Evolutionary conservation across 768 basidiomycete species (phyloP).

Genomic region (Serendipita vermifera): DNA sequence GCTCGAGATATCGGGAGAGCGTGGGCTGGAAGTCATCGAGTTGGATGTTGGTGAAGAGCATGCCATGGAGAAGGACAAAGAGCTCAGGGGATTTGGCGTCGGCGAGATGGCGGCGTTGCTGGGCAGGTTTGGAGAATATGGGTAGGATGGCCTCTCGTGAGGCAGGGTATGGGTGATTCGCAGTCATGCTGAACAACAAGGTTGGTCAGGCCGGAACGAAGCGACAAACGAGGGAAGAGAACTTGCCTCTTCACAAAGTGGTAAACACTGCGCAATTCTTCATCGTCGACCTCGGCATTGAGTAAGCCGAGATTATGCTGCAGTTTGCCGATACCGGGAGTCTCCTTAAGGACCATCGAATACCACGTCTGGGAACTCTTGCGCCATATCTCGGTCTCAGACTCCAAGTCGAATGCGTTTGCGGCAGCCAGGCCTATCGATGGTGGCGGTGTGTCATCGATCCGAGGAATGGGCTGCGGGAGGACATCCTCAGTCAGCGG

Average conservation of each 20-base stretch:
- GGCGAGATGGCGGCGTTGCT: constrained; percentile 57
- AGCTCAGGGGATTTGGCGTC: constrained; percentile 64
- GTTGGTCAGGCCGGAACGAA: constrained; percentile 3
- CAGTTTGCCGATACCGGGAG: constrained; percentile 86
- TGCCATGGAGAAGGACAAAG: constrained; percentile 87
- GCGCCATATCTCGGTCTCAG: constrained; percentile 87
- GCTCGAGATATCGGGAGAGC: constrained; percentile 75
- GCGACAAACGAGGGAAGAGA: constrained; percentile 9
- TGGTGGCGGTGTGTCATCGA: constrained; percentile 53
- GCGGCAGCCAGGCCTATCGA: constrained; percentile 82
- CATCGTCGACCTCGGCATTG: constrained; percentile 65
- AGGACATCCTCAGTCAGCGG: constrained; percentile 24
- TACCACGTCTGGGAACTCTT: constrained; percentile 89
- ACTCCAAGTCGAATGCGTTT: constrained; percentile 68
- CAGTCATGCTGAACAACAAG: constrained; percentile 55
- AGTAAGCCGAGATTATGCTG: constrained; percentile 90
- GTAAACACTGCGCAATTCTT: constrained; percentile 77
- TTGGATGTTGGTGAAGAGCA: constrained; percentile 92
- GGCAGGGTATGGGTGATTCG: constrained; percentile 72
- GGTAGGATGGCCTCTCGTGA: constrained; percentile 83
- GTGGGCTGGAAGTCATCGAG: constrained; percentile 81
- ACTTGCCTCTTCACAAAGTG: constrained; percentile 89
- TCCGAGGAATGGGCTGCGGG: constrained; percentile 34
- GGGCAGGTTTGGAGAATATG: constrained; percentile 62
- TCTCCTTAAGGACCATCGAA: constrained; percentile 67